Percentiles rank a stretch among this genome's conserved stretches.
phyloP scores from a whole-genome alignment of 331 rosid genomes.

The Acacia concinna region DNA sequence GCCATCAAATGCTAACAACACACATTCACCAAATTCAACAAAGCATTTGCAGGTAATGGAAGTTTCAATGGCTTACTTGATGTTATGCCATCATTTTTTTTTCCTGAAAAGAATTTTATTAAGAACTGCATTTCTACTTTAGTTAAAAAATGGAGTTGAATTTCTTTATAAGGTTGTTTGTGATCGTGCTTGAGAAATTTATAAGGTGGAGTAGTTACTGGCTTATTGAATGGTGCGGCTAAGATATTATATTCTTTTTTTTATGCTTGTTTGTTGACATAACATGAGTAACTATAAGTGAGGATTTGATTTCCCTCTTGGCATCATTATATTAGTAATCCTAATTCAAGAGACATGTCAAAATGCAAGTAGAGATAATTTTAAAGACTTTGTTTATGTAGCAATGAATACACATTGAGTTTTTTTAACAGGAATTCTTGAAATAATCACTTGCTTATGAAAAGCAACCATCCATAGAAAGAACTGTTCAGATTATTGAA shows the following conservation, averaged over 20 bases:
- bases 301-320: background rate
- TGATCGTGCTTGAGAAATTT: slow-evolving; percentile 12
- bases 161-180: slow-evolving; percentile 4
- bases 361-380: slow-evolving; percentile 8
- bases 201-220: slow-evolving; percentile 8
- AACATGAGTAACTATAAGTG: slow-evolving; percentile 12
- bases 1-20: slow-evolving; percentile 45
- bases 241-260: slow-evolving; percentile 18
- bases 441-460: background rate
- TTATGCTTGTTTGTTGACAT: slow-evolving; percentile 15
- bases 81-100: slow-evolving; percentile 10
- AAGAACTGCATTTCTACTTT: background rate
- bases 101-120: background rate
- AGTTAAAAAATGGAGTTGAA: background rate
- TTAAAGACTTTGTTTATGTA: slow-evolving; percentile 14
- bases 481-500: slow-evolving; percentile 22
- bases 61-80: background rate
- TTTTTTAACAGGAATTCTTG: slow-evolving; percentile 10
- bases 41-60: slow-evolving; percentile 50
- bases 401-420: slow-evolving; percentile 21
- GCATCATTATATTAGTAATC: background rate
- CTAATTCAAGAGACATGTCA: slow-evolving; percentile 11
- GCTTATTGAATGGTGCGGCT: slow-evolving; percentile 12
- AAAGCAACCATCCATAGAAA: background rate
- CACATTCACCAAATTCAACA: slow-evolving; percentile 53